Evolutionary conservation across 1,284 basidiomycete genomes (phyloP), one percentile per base, ranked within the genome.

Genomic region (Ustilago tritici): DNA sequence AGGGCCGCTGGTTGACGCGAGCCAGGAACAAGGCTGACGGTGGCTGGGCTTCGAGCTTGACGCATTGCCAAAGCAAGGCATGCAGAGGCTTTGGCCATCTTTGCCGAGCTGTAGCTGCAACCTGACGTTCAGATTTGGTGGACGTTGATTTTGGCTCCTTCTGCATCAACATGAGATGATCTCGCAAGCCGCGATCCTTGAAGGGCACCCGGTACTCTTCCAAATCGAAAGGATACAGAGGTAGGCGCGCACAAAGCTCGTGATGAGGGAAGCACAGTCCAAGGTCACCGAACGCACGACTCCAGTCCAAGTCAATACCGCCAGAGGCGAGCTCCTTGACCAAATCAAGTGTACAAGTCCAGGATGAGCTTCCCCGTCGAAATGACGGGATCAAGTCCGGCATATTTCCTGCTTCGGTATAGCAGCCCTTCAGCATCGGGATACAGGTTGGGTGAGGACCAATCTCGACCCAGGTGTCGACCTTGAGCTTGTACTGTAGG

Each of bases 371-470:
- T 23, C 75, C 75, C 9, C 61, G 43, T 41, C 70, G 70, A 55
- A 77, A 70, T 2, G 70, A 73, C 32, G 75, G 47, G 31, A 65
- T n/a, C 35, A 70, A 77, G 34, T 40, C 46, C 17, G 70, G 75
- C 49, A 32, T 55, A n/a, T 49, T 32, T 0, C n/a, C 53, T 4
- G 34, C 14, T 4, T 58, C 60, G 36, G 66, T 43, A 34, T 74
- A 74, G 55, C 70, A 74, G 15, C 76, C 72, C 47, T 74, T 79
- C 43, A 76, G 46, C 72, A 79, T 72, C 2, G 77, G 77, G 0
- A 71, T 66, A 50, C 65, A 66, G 31, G 70, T 76, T 3, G 77
- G 73, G 63, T 79, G 77, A 43, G 77, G 73, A 9, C 77, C 77
- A 17, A 76, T 17, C 43, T 79, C 77, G 56, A 79, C 61, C 73